Evolutionary conservation across 805 yeast species (phyloP).

Genomic region (Schwanniomyces pseudopolymorphus): DNA sequence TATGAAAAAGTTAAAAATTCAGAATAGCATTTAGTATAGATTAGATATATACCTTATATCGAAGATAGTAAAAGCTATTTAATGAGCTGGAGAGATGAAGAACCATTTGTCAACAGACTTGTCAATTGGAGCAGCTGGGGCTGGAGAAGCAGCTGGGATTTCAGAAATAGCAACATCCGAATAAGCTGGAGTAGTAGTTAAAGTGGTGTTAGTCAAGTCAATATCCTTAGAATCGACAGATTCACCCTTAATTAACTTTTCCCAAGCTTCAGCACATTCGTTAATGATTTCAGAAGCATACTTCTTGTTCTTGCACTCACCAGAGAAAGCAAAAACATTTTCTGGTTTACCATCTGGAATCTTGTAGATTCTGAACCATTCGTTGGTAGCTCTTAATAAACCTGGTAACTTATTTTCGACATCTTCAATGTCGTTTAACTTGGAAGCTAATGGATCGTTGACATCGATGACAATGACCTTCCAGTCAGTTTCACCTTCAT

Average conservation of each 20-base stretch:
- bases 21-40: background rate
- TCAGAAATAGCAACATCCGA: conserved; percentile 42
- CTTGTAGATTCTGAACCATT: conserved; percentile 84
- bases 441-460: conserved; percentile 61
- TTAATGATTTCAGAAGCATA: conserved; percentile 60
- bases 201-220: conserved; percentile 73
- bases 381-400: conserved; percentile 63
- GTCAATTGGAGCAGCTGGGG: conserved; percentile 92
- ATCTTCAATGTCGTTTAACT: conserved; percentile 64
- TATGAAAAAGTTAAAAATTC: no score
- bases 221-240: conserved; percentile 51
- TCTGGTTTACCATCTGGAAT: conserved; percentile 78
- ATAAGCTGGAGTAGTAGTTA: conserved; percentile 55
- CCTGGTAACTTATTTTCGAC: conserved; percentile 69
- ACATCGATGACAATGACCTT: conserved; percentile 72
- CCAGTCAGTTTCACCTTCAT: conserved; percentile 98
- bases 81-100: conserved; percentile 83
- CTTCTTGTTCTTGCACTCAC: conserved; percentile 57
- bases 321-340: conserved; percentile 74
- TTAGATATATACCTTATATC: background rate
- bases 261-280: conserved; percentile 74
- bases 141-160: conserved; percentile 69
- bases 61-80: conserved; percentile 9
- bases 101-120: conserved; percentile 98
- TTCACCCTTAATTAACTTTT: conserved; percentile 47